Conservation (phyloP, 352 stramenopile species). For the Thalassiosira sp. region DNA sequence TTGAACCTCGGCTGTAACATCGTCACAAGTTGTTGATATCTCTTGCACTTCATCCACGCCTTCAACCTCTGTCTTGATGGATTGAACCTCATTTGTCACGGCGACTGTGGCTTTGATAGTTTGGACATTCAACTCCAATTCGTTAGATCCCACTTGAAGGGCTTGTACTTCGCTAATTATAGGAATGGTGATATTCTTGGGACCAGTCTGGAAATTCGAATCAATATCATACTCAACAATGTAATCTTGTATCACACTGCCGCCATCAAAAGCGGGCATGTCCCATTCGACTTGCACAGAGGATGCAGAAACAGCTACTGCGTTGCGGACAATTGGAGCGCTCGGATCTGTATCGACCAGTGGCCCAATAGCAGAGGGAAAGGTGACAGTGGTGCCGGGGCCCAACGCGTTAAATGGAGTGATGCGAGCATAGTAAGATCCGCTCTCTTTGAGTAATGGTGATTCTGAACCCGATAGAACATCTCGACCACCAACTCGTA, state of each 20-base stretch:
- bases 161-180: constrained; percentile 91
- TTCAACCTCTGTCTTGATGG: constrained; percentile 87
- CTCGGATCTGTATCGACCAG: constrained; percentile 54
- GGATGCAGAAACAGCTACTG: constrained; percentile 79
- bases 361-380: constrained; percentile 46
- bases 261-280: constrained; percentile 90
- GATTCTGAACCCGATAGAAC: constrained; percentile 90
- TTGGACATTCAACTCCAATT: constrained; percentile 91
- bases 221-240: constrained; percentile 90
- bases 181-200: constrained; percentile 84
- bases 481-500: constrained; percentile 91
- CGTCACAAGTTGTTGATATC: constrained; percentile 84
- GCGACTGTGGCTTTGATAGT: constrained; percentile 90
- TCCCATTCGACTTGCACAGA: constrained; percentile 87
- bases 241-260: constrained; percentile 88
- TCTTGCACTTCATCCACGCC: constrained; percentile 91
- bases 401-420: constrained; percentile 82
- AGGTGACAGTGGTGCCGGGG: constrained; percentile 42
- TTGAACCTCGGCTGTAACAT: constrained; percentile 90
- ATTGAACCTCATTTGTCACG: constrained; percentile 95
- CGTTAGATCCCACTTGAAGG: constrained; percentile 81
- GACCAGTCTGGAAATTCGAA: constrained; percentile 80
- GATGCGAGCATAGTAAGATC: constrained; percentile 84
- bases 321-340: constrained; percentile 70
- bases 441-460: constrained; percentile 84